Conservation (phyloP, 306 rosid species). For the Vachellia collinsii region DNA sequence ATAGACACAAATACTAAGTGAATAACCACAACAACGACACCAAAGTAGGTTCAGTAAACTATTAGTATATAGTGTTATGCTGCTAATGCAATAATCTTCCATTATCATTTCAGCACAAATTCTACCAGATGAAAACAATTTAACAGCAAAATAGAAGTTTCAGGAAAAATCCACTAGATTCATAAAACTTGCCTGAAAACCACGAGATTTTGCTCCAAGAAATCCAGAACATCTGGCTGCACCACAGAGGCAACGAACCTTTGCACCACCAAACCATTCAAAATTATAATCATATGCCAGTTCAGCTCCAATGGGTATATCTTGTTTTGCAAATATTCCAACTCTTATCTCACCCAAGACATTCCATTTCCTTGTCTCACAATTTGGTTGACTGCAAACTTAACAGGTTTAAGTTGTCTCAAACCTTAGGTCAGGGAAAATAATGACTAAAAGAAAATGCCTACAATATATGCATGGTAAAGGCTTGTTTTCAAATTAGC, state of each 20-base stretch:
- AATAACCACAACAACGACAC: not conserved
- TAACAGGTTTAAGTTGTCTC: conserved; percentile 40
- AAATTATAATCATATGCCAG: conserved; percentile 93
- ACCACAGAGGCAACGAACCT: conserved; percentile 98
- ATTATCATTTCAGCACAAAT: not conserved
- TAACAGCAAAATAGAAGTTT: too few relatives aligned
- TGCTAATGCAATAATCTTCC: not conserved
- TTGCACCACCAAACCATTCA: conserved; percentile 97
- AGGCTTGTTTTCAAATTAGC: conserved; percentile 22
- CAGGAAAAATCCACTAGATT: not conserved
- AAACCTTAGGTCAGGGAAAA: conserved; percentile 40
- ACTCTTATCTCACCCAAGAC: conserved; percentile 95
- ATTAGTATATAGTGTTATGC: not conserved
- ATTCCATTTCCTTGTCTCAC: conserved; percentile 97
- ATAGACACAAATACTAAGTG: not conserved
- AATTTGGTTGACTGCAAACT: conserved; percentile 85
- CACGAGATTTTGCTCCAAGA: conserved; percentile 97
- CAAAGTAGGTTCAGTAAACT: not conserved
- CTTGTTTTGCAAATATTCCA: conserved; percentile 94
- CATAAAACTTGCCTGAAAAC: conserved; percentile 73
- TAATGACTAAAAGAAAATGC: conserved; percentile 34
- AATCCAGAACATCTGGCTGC: conserved; percentile 87
- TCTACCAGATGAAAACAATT: not conserved
- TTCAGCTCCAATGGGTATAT: conserved; percentile 80
- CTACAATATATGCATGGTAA: conserved; percentile 26